Evolutionary conservation across 164 flowering plant species (phyloP).

Genomic region (Chimonanthus praecox): DNA sequence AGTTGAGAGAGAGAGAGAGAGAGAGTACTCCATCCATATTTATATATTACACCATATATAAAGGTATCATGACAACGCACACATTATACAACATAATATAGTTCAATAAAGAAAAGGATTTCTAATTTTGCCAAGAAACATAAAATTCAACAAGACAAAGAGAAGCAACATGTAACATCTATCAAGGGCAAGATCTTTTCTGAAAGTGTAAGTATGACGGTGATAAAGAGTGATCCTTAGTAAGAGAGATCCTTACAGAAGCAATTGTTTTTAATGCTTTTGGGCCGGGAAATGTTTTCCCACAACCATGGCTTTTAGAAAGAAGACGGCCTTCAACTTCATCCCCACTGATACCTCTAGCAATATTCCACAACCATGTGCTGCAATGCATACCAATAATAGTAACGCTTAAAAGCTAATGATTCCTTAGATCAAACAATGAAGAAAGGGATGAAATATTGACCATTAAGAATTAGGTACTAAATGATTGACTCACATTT

Average conservation of each 20-base stretch:
- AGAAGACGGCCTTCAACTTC: slow-evolving; percentile 90
- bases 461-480: not conserved
- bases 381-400: slow-evolving; percentile 26
- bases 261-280: slow-evolving; percentile 59
- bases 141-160: not conserved
- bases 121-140: not conserved
- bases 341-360: slow-evolving; percentile 91
- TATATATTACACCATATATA: too few relatives aligned
- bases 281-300: slow-evolving; percentile 92
- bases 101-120: too few relatives aligned
- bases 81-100: too few relatives aligned
- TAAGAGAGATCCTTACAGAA: slow-evolving; percentile 44
- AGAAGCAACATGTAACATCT: not conserved
- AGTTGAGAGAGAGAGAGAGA: too few relatives aligned
- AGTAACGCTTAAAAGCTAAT: not conserved
- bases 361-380: slow-evolving; percentile 95
- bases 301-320: slow-evolving; percentile 97
- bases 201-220: not conserved
- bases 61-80: too few relatives aligned
- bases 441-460: not conserved
- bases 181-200: not conserved
- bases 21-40: too few relatives aligned
- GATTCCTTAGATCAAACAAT: slow-evolving; percentile 1
- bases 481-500: not conserved
- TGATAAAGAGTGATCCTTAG: not conserved